Evolutionary conservation across 176 grass and related monocot species (phyloP), one percentile per base, ranked within the genome.

Genomic region (Canna indica): DNA sequence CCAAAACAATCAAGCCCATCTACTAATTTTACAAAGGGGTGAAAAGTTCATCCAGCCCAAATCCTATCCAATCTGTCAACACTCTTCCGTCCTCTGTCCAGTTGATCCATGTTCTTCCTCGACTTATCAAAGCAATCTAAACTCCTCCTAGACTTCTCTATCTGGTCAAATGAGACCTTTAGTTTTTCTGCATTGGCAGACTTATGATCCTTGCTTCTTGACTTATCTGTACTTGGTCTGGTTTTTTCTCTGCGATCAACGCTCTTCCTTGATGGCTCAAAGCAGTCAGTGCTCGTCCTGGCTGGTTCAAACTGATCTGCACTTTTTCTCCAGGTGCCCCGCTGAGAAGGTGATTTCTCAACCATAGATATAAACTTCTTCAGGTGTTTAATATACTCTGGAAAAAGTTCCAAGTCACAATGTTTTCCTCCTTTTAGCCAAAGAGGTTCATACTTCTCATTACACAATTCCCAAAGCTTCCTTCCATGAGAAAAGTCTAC

Each of bases 401-500:
- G 90, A 44, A 84, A 95, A 59, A 95, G 86, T 73, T 95, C 90
- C 46, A 90, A 72, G 68, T 95, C 85, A 79, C 90, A 90, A 69
- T 95, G 90, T 57, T 95, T 90, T 30, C 90, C 90, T 32, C 90
- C 90, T 76, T 76, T 90, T 7, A 95, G 68, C 90, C 90, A 95
- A 25, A 95, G 83, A 30, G 90, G 90, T 64, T 95, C 90, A 60
- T 87, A 95, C 81, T 95, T 95, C 46, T 87, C 83, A 72, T 83
- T 85, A 72, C 90, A 95, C 34, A 90, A 76, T 52, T 90, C 90
- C 90, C 86, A 95, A 14, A 95, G 81, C 36, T 87, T 86, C 76
- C 90, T 95, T 7, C 86, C 90, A 65, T 95, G 90, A 47, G 90
- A 95, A 77, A 86, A 95, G 69, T 90, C 81, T 18, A 95, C 90